phyloP scores from a whole-genome alignment of 2,329 filamentous ascomycete genomes.

The Arthrobotrys musiformis region DNA sequence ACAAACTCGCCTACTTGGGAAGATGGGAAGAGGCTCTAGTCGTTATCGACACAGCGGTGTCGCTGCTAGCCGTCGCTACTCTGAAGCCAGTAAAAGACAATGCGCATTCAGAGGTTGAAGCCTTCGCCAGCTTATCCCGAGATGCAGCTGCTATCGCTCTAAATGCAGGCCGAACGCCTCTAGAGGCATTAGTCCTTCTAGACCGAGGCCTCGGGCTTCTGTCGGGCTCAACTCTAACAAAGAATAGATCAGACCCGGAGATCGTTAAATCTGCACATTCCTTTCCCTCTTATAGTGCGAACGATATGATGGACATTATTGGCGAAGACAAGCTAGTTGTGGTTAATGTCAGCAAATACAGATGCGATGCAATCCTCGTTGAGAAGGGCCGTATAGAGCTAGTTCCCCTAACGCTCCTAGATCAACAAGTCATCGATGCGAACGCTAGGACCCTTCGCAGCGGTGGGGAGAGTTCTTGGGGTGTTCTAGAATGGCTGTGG shows the following conservation, averaged over 20 bases:
- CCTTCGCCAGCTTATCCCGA: not conserved
- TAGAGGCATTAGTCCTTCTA: not conserved
- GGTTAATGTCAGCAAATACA: constrained; percentile 44
- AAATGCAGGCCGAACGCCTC: not conserved
- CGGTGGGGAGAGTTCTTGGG: constrained; percentile 16
- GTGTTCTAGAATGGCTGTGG: constrained; percentile 61
- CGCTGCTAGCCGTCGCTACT: not conserved
- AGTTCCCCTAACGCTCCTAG: constrained; percentile 22
- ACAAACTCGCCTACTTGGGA: not conserved
- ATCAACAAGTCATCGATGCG: not conserved
- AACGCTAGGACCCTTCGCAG: not conserved
- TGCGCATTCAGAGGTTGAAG: not conserved
- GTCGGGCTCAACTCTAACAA: not conserved
- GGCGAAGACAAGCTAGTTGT: not conserved
- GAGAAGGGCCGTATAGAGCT: constrained; percentile 5
- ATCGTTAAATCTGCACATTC: too few relatives aligned
- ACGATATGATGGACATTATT: not conserved
- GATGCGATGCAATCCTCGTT: constrained; percentile 19
- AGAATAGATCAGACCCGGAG: too few relatives aligned
- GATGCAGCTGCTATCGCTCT: not conserved
- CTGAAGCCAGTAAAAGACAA: not conserved
- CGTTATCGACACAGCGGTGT: not conserved
- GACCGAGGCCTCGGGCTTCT: not conserved
- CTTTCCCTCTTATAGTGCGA: not conserved
- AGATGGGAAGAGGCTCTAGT: not conserved